Conservation (phyloP, 495 filamentous ascomycete genomes). For the Lindgomyces ingoldianus region DNA sequence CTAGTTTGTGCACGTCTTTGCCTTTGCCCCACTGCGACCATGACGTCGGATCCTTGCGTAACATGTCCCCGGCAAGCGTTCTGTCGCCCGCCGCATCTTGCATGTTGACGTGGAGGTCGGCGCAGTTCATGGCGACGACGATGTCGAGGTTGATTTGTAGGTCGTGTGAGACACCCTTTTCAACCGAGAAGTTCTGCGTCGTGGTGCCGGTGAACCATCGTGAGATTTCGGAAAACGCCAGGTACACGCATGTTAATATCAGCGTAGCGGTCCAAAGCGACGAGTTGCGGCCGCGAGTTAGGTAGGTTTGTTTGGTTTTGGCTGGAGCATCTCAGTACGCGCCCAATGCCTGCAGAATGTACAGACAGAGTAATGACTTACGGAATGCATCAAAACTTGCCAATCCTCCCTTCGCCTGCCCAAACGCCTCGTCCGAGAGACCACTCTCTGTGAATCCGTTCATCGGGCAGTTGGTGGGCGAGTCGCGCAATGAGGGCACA, state of each 20-base stretch:
- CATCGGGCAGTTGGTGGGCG: slow-evolving; percentile 49
- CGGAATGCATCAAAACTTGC: slow-evolving; percentile 96
- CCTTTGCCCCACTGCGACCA: slow-evolving; percentile 80
- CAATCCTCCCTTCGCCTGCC: slow-evolving; percentile 66
- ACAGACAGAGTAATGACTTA: slow-evolving; percentile 51
- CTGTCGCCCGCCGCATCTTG: slow-evolving; percentile 93
- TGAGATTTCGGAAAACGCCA: slow-evolving; percentile 72
- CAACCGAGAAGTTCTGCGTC: slow-evolving; percentile 86
- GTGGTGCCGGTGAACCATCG: slow-evolving; percentile 84
- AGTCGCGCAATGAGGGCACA: slow-evolving; percentile 20
- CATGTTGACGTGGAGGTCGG: slow-evolving; percentile 89
- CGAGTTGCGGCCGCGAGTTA: slow-evolving; percentile 75
- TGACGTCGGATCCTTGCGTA: slow-evolving; percentile 73
- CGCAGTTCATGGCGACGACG: slow-evolving; percentile 87
- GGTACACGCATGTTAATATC: slow-evolving; percentile 65
- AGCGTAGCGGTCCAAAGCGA: slow-evolving; percentile 92
- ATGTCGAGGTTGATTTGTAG: slow-evolving; percentile 96
- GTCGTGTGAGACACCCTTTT: slow-evolving; percentile 83
- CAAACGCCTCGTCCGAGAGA: slow-evolving; percentile 78
- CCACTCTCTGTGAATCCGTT: slow-evolving; percentile 70
- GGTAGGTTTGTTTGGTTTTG: slow-evolving; percentile 94
- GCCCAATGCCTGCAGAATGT: not conserved
- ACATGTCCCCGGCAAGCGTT: slow-evolving; percentile 75
- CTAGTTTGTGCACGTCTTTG: slow-evolving; percentile 67
- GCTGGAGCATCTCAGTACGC: slow-evolving; percentile 52